Evolutionary conservation across 2,329 filamentous ascomycete genomes (phyloP).

Genomic region (Fusarium sp.): DNA sequence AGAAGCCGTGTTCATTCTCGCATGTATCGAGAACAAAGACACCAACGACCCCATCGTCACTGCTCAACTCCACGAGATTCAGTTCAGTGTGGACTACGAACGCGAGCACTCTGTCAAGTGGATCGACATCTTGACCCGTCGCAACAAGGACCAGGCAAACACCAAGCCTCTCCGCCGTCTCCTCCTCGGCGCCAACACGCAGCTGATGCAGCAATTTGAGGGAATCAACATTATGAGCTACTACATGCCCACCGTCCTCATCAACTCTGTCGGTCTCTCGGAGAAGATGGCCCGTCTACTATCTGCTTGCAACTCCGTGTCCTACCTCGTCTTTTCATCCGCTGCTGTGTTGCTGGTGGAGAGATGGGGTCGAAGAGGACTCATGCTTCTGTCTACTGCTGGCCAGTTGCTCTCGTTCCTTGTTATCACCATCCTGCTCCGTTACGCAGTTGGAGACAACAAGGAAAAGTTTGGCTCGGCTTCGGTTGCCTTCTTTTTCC

Average conservation of each 20-base stretch:
- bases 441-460: slow-evolving; percentile 18
- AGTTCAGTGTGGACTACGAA: slow-evolving; percentile 30
- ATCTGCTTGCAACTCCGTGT: slow-evolving; percentile 60
- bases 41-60: slow-evolving; percentile 1
- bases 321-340: slow-evolving; percentile 40
- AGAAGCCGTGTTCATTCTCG: slow-evolving; percentile 29
- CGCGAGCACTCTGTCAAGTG: slow-evolving; percentile 18
- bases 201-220: slow-evolving; percentile 46
- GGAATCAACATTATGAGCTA: slow-evolving; percentile 41
- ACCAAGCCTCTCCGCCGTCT: slow-evolving; percentile 33
- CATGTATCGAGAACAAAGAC: slow-evolving; percentile 25
- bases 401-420: slow-evolving; percentile 34
- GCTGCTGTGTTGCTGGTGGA: slow-evolving; percentile 21
- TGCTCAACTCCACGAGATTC: slow-evolving; percentile 26
- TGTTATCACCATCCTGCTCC: slow-evolving; percentile 32
- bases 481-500: slow-evolving; percentile 38
- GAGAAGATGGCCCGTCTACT: slow-evolving; percentile 66
- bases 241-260: slow-evolving; percentile 64
- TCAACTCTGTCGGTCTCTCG: slow-evolving; percentile 64
- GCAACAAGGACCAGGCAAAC: slow-evolving; percentile 13
- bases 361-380: slow-evolving; percentile 26
- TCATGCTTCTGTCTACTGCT: slow-evolving; percentile 34
- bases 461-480: slow-evolving; percentile 3
- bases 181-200: slow-evolving; percentile 61
- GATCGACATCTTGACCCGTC: slow-evolving; percentile 11